Evolutionary conservation across 2,329 filamentous ascomycete species (phyloP).

Genomic region (Sporothrix pseudoabietina): DNA sequence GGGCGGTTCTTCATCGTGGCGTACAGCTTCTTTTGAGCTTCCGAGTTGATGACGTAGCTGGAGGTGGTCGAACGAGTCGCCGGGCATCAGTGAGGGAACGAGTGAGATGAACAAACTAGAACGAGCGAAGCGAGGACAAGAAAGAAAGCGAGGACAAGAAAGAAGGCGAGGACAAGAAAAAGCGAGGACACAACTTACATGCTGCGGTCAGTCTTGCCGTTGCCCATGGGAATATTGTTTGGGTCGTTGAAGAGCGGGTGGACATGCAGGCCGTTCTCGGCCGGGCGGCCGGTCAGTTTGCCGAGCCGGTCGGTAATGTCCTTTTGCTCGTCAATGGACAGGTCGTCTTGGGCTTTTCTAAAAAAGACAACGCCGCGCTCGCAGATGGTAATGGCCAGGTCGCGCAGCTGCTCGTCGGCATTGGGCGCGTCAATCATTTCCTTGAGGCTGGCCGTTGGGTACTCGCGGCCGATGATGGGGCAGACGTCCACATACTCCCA

Average conservation of each 20-base stretch:
- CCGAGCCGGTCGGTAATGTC: conserved; percentile 33
- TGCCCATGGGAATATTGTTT: conserved; percentile 19
- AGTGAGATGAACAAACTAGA: neutral
- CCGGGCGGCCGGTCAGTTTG: conserved; percentile 41
- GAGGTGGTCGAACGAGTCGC: neutral
- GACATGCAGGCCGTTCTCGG: conserved; percentile 55
- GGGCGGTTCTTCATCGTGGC: conserved; percentile 26
- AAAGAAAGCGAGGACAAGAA: no score
- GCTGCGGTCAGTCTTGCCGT: conserved; percentile 52
- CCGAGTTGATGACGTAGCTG: conserved; percentile 35
- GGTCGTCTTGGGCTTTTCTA: conserved; percentile 47
- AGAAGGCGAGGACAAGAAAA: neutral
- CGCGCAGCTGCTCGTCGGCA: conserved; percentile 58
- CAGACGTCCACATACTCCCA: conserved; percentile 53
- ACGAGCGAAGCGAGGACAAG: neutral
- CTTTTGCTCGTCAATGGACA: conserved; percentile 30
- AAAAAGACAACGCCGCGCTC: conserved; percentile 55
- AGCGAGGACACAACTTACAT: conserved; percentile 39
- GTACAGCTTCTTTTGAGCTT: conserved; percentile 37
- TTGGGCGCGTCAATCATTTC: conserved; percentile 54
- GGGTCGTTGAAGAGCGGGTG: conserved; percentile 46
- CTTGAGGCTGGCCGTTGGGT: conserved; percentile 49
- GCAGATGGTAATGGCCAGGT: conserved; percentile 61
- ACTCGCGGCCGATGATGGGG: conserved; percentile 59
- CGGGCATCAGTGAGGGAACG: neutral